Evolutionary conservation across 176 grass and related monocot genomes (phyloP).

Genomic region (Elymus sibiricus): DNA sequence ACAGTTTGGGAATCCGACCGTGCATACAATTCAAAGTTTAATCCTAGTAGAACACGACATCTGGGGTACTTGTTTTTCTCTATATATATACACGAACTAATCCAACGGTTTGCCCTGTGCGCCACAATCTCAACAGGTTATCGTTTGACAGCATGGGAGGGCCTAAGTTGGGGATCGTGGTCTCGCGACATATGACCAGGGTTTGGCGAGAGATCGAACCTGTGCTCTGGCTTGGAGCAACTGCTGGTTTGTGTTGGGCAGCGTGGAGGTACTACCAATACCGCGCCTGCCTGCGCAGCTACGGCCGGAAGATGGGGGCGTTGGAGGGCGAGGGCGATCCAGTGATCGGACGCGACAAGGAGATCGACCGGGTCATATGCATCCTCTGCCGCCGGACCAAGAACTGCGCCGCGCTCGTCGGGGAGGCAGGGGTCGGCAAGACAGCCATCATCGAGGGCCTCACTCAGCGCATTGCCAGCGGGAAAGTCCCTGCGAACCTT

Average conservation of each 20-base stretch:
- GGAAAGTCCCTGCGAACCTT: slow-evolving; percentile 11
- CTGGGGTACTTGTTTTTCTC: no score
- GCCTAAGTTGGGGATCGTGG: no score
- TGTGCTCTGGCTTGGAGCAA: no score
- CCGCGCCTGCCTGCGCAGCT: not conserved
- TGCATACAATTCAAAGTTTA: not conserved
- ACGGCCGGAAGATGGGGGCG: not conserved
- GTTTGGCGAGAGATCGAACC: no score
- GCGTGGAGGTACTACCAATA: no score
- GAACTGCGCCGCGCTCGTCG: slow-evolving; percentile 37
- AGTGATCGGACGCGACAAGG: not conserved
- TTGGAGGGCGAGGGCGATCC: not conserved
- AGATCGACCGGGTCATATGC: not conserved
- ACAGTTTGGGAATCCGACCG: not conserved
- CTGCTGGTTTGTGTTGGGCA: no score
- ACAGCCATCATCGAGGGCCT: slow-evolving; percentile 55
- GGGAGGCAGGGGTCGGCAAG: slow-evolving; percentile 51
- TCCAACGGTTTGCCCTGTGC: not conserved
- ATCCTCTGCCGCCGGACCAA: not conserved
- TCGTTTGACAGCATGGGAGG: no score
- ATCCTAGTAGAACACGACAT: not conserved
- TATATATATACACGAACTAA: not conserved
- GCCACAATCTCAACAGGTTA: no score
- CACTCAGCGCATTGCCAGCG: slow-evolving; percentile 25
- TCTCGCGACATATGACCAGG: no score